Percentiles rank a stretch among this genome's conserved stretches.
These are phyloP conservation scores for Chiua virens DNA, from an alignment of 768 basidiomycete genomes.

Conservation along the genomic window DNA sequence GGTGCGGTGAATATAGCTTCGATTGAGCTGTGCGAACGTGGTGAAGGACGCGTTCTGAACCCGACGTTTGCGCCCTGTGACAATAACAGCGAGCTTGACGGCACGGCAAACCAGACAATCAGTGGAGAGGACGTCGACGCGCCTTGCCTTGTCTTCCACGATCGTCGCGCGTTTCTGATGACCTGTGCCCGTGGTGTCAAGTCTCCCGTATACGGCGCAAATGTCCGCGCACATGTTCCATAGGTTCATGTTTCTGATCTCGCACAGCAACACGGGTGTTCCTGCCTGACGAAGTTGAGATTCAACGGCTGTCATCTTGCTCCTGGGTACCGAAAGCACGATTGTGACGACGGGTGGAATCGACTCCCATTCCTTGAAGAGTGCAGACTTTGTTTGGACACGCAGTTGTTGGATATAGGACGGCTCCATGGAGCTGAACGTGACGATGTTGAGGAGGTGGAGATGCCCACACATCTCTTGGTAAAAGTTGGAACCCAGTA, in stretches of 20 bases:
- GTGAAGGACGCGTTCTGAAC: conserved; percentile 22
- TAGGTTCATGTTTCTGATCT: conserved; percentile 11
- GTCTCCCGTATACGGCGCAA: conserved; percentile 19
- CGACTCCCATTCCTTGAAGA: conserved; percentile 32
- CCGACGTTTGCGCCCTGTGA: conserved; percentile 13
- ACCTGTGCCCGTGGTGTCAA: conserved; percentile 15
- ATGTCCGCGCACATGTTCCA: conserved; percentile 23
- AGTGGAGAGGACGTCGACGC: conserved; percentile 18
- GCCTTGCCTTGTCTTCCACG: conserved; percentile 16
- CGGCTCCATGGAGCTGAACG: conserved; percentile 23
- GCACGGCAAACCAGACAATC: conserved; percentile 28
- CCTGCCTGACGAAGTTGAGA: conserved; percentile 18
- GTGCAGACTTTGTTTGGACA: background rate
- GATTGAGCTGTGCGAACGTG: background rate
- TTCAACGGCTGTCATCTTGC: conserved; percentile 22
- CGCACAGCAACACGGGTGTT: conserved; percentile 27
- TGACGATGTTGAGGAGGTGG: conserved; percentile 40
- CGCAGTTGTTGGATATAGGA: conserved; percentile 12
- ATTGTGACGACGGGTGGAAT: conserved; percentile 34
- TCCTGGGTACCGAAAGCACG: conserved; percentile 33
- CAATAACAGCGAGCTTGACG: too few relatives aligned
- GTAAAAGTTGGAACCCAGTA: conserved; percentile 33
- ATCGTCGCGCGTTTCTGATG: conserved; percentile 20
- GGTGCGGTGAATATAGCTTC: conserved; percentile 23
- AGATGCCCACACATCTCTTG: conserved; percentile 50